Evolutionary conservation across 805 yeast species (phyloP).

Genomic region (Zygotorulaspora sp.): DNA sequence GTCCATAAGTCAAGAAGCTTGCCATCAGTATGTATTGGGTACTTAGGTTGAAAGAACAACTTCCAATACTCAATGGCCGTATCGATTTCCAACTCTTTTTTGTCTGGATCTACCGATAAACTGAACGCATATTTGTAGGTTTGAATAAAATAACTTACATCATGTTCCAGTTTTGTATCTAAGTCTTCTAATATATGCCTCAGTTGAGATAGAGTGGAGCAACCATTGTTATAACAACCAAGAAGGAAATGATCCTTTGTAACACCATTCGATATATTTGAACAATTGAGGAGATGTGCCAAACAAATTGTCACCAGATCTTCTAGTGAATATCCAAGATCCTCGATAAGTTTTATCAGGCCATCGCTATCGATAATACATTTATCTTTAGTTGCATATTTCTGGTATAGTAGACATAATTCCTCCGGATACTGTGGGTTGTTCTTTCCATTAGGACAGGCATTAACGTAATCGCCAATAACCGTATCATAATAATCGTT

Average conservation of each 20-base stretch:
- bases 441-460: conserved; percentile 1
- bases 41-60: conserved; percentile 45
- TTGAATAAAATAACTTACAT: conserved; percentile 43
- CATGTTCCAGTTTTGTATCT: conserved; percentile 33
- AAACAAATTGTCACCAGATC: conserved; percentile 66
- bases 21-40: conserved; percentile 24
- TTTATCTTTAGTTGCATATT: conserved; percentile 20
- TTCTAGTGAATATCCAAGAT: conserved; percentile 67
- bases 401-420: conserved; percentile 18
- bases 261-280: conserved; percentile 20
- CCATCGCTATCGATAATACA: conserved; percentile 70
- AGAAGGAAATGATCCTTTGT: conserved; percentile 22
- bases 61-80: conserved; percentile 76
- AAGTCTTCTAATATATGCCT: conserved; percentile 35
- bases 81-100: conserved; percentile 51
- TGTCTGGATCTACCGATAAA: conserved; percentile 57
- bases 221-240: conserved; percentile 25
- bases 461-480: conserved; percentile 20
- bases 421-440: conserved; percentile 18
- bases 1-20: conserved; percentile 52
- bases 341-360: conserved; percentile 61
- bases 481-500: conserved; percentile 33
- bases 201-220: conserved; percentile 46
- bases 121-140: conserved; percentile 71
- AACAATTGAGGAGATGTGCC: conserved; percentile 57